Conservation (phyloP, 2,329 filamentous ascomycete species). For the Plectosphaerella plurivora region DNA sequence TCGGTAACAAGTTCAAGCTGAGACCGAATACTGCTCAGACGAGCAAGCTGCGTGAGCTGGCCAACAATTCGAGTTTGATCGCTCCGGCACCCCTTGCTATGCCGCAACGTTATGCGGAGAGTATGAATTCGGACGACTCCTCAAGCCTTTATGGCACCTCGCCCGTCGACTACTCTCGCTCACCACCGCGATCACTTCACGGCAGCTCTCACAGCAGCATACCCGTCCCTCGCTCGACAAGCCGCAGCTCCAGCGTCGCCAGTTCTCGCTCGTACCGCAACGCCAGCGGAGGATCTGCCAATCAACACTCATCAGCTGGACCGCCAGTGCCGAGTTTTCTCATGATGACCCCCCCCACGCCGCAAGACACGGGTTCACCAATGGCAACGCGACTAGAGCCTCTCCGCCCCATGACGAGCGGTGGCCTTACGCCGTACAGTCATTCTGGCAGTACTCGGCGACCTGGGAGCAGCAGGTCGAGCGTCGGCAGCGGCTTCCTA, state of each 20-base stretch:
- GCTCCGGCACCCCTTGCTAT: constrained; percentile 30
- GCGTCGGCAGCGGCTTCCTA: constrained; percentile 23
- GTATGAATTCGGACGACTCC: constrained; percentile 51
- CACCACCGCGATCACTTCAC: constrained; percentile 49
- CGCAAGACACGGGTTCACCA: constrained; percentile 16
- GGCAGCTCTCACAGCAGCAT: constrained; percentile 45
- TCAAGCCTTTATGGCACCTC: constrained; percentile 49
- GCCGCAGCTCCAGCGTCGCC: constrained; percentile 49
- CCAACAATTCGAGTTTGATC: constrained; percentile 68
- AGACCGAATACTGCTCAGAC: constrained; percentile 77
- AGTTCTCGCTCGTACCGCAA: constrained; percentile 37
- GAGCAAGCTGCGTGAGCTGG: constrained; percentile 70
- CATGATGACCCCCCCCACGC: constrained; percentile 44
- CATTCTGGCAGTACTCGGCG: constrained; percentile 6
- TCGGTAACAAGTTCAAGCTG: constrained; percentile 95
- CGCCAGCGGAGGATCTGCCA: constrained; percentile 18
- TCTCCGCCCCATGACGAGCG: constrained; percentile 16
- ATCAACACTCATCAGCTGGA: constrained; percentile 12
- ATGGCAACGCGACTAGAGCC: constrained; percentile 13
- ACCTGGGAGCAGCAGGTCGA: constrained; percentile 14
- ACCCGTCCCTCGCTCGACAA: constrained; percentile 37
- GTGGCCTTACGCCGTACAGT: constrained; percentile 15
- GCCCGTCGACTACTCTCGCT: constrained; percentile 54
- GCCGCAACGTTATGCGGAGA: constrained; percentile 30
- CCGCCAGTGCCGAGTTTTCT: constrained; percentile 33